phyloP scores from a whole-genome alignment of 208 protist species.

The Trypanosoma brucei region DNA sequence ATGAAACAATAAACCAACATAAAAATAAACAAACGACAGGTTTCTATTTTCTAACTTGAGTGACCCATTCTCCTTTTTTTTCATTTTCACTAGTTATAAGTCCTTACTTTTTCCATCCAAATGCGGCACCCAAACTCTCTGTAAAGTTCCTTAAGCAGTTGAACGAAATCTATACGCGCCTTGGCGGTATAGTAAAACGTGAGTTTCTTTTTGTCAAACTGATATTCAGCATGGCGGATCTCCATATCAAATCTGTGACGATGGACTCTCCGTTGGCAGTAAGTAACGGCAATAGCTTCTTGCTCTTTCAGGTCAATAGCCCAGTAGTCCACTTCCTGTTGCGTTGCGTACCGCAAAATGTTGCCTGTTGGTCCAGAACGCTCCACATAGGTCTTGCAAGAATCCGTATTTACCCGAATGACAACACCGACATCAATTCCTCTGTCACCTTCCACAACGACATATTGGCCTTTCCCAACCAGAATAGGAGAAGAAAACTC shows the following conservation, averaged over 20 bases:
- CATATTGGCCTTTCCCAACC: conserved; percentile 70
- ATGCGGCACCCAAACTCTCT: conserved; percentile 86
- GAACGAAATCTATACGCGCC: conserved; percentile 73
- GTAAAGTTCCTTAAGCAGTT: conserved; percentile 81
- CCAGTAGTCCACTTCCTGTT: conserved; percentile 86
- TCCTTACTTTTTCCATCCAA: conserved; percentile 86
- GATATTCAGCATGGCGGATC: conserved; percentile 84
- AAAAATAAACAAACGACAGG: too few relatives aligned
- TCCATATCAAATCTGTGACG: conserved; percentile 69
- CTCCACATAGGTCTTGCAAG: conserved; percentile 52
- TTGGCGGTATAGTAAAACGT: conserved; percentile 88
- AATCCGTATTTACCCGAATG: conserved; percentile 55
- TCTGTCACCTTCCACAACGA: conserved; percentile 86
- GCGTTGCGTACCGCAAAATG: conserved; percentile 71
- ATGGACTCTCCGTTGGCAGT: conserved; percentile 58
- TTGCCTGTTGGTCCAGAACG: conserved; percentile 42
- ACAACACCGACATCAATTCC: conserved; percentile 88
- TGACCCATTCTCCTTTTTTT: background rate
- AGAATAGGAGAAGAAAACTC: conserved; percentile 62
- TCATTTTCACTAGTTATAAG: conserved; percentile 16
- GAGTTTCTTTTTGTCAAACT: conserved; percentile 92
- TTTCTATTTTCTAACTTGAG: conserved; percentile 3
- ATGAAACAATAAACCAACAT: too few relatives aligned
- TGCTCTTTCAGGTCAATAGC: conserved; percentile 75
- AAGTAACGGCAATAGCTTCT: conserved; percentile 61